Base-by-base conservation (phyloP, 225 moss, liverwort and hornwort species). In the Bryum argenteum region DNA sequence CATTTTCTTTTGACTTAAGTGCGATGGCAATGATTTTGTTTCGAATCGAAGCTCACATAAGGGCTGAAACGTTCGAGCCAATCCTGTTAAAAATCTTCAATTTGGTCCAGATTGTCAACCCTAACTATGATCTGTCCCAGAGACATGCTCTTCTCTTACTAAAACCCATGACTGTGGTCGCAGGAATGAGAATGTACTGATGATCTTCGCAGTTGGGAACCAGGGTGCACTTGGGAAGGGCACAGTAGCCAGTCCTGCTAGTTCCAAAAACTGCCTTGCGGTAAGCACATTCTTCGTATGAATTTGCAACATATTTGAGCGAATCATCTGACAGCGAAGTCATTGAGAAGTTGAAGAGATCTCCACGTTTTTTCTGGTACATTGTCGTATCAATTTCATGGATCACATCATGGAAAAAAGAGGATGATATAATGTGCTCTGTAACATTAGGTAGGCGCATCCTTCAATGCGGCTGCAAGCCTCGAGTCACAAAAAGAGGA, bases 191-290 rank as follows among this genome's bases (percentile, higher is more conserved):
- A 53, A 90, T 9, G 90, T 83, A 11, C 55, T 90, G 19, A 73
- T 90, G n/a, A 42, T 90, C 70, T 90, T 90, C 44, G 90, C 90
- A 5, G 90, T 82, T 33, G 90, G 90, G 19, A 90, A 90, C 37
- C 74, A 83, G 22, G 90, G 90, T 66, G 63, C 60, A 28, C 59
- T 72, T 58, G 90, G 87, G 9, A 75, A 74, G 45, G 75, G 69
- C 24, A 83, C 87, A 17, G 70, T 90, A 10, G 90, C 90, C 48
- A 90, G 87, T 58, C 90, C 90, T 70, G 90, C 90, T 3, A 85
- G 81, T 79, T 85, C 90, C 9, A 90, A 90, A 53, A 90, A 90
- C 23, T 90, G 90, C 23, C 81, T 90, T 47, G 90, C 87, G 56
- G 90, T 90, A 77, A 40, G 78, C 58, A 23, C 23, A 4, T 33